Evolutionary conservation across 345 rosid species (phyloP).

Genomic region (Lepidium aucheri): DNA sequence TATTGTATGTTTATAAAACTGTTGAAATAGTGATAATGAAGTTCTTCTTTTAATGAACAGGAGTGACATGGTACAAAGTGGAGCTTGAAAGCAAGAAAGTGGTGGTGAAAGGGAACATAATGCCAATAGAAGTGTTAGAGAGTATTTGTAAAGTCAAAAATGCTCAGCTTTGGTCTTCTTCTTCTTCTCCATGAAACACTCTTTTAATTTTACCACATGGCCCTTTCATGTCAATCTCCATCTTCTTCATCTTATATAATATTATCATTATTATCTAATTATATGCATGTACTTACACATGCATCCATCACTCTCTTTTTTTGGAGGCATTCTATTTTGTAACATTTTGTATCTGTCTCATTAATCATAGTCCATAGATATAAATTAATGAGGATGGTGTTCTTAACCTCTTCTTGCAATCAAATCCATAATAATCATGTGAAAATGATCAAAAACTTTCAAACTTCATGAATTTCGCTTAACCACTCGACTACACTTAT

Average conservation of each 20-base stretch:
- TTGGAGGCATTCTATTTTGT: neutral
- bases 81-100: constrained; percentile 89
- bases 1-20: constrained; percentile 2
- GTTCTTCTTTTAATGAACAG: constrained; percentile 27
- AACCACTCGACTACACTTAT: no score
- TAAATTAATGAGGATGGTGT: neutral
- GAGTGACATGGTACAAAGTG: constrained; percentile 83
- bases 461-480: no score
- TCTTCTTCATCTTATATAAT: constrained; percentile 4
- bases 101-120: constrained; percentile 73
- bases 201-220: constrained; percentile 5
- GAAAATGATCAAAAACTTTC: no score
- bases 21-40: neutral
- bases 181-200: constrained; percentile 9
- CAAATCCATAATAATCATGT: neutral
- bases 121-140: constrained; percentile 62
- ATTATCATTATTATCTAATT: constrained; percentile 7
- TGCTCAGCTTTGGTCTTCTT: constrained; percentile 68
- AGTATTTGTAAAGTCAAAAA: constrained; percentile 77
- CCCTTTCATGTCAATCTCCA: constrained; percentile 16
- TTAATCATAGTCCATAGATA: neutral
- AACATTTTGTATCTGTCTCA: constrained; percentile 1
- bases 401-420: neutral
- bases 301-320: constrained; percentile 13
- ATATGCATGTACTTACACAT: constrained; percentile 17